These are phyloP conservation scores for Fusarium torreyae DNA, from an alignment of 2,329 filamentous ascomycete species.

Conservation along the genomic window DNA sequence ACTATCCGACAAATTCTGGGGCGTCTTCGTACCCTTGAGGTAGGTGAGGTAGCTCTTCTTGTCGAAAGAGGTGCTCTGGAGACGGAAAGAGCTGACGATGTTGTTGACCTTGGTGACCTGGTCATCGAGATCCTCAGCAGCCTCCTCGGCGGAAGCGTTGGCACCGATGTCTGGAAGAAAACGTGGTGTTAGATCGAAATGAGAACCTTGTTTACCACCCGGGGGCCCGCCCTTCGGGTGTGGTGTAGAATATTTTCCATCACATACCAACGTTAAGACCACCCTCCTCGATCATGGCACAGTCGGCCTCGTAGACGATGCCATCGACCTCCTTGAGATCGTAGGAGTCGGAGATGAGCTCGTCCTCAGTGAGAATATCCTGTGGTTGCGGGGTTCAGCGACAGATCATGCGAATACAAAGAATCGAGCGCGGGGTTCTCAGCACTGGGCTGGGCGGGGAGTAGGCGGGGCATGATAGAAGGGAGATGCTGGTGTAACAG, in stretches of 20 bases:
- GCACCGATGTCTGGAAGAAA: constrained; percentile 81
- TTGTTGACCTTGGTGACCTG: constrained; percentile 84
- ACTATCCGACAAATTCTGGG: background rate
- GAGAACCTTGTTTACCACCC: background rate
- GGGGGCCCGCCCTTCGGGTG: background rate
- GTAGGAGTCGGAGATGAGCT: constrained; percentile 97
- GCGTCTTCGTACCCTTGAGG: constrained; percentile 79
- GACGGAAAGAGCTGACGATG: constrained; percentile 92
- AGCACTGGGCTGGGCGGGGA: background rate
- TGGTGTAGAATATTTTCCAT: background rate
- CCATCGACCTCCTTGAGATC: constrained; percentile 85
- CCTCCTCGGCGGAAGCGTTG: constrained; percentile 96
- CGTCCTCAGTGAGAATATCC: constrained; percentile 92
- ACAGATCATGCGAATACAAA: constrained; percentile 41
- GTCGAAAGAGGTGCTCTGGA: constrained; percentile 83
- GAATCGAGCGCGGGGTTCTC: constrained; percentile 39
- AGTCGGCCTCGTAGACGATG: constrained; percentile 91
- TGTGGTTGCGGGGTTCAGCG: constrained; percentile 60
- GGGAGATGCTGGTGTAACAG: background rate
- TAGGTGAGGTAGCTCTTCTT: constrained; percentile 89
- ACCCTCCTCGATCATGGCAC: constrained; percentile 87
- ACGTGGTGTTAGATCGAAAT: constrained; percentile 23
- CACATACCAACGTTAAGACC: constrained; percentile 79
- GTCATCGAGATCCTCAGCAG: constrained; percentile 82
- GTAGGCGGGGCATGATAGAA: constrained; percentile 21